Base-by-base conservation (phyloP, 306 rosid species). In the Albizia julibrissin region DNA sequence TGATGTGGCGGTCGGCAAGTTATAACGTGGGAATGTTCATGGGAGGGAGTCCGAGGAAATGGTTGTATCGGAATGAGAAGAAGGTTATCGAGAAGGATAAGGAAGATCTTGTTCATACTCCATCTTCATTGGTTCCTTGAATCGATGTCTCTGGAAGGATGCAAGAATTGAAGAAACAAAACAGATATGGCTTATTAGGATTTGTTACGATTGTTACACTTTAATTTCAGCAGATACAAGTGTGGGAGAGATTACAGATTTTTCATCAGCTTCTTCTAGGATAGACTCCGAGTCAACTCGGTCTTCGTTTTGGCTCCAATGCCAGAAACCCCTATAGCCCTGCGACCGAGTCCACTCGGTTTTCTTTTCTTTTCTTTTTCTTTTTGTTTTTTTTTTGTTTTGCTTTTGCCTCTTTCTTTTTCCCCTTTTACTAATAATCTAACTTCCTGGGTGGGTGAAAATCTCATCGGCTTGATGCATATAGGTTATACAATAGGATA, bases 1-100 rank as follows among this genome's bases (percentile, higher is more conserved):
- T 86, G 40, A 37, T 37, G 80, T 85, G 75, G 37, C 94, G 97
- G 44, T 86, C 92, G 0, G 75, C 70, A 5, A 89, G 91, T 75
- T 86, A 59, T 81, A 87, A 74, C 82, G 77, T 78, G 73, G 68
- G 84, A 13, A 77, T 84, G 29, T 70, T 74, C 1, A 33, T 70
- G 34, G 44, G 44, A 0, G 87, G 67, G 59, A 81, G 81, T 34
- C 68, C 84, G 6, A 73, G 68, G 69, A 88, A 84, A 33, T 89
- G 88, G 72, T 8, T 68, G 8, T 84, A 79, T 81, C 68, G 84
- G 81, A 84, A 69, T 52, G 79, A 73, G 24, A 39, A 33, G 0
- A 72, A 70, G 74, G 89, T 27, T 3, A 50, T 56, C 10, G 40
- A 66, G 24, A 31, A 16, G 3, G 81, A 44, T 62, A 78, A 68